A percentile compares a stretch with the other conserved stretches of the same genome.
Conservation (phyloP, 2,329 filamentous ascomycete genomes). For the Verticillium tricorpus region DNA sequence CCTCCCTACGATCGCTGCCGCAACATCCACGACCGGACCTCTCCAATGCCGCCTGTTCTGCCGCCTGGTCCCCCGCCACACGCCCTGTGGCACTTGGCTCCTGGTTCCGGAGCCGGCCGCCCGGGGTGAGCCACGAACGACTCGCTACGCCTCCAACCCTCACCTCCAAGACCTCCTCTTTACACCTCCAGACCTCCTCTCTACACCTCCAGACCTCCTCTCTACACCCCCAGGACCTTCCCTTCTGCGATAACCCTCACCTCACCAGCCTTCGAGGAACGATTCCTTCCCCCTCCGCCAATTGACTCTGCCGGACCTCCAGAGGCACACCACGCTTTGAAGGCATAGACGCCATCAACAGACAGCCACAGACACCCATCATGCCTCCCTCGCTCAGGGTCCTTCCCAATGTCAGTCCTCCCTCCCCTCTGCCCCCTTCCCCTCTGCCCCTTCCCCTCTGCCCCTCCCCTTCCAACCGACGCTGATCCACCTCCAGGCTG, state of each 20-base stretch:
- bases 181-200: background rate
- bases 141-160: background rate
- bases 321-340: background rate
- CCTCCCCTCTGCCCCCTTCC: background rate
- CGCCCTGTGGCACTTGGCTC: background rate
- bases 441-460: background rate
- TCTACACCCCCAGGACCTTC: background rate
- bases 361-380: background rate
- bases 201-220: background rate
- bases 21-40: background rate
- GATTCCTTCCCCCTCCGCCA: background rate
- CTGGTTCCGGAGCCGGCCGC: background rate
- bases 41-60: background rate
- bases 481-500: conserved; percentile 36
- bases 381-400: conserved; percentile 19
- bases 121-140: background rate
- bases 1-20: background rate
- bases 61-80: background rate
- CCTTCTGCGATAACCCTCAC: background rate
- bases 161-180: background rate
- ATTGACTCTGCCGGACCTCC: background rate
- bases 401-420: conserved; percentile 19
- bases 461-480: conserved; percentile 1
- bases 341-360: background rate
- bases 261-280: background rate